Conservation (phyloP, 306 rosid species). For the Malus sieversii region DNA sequence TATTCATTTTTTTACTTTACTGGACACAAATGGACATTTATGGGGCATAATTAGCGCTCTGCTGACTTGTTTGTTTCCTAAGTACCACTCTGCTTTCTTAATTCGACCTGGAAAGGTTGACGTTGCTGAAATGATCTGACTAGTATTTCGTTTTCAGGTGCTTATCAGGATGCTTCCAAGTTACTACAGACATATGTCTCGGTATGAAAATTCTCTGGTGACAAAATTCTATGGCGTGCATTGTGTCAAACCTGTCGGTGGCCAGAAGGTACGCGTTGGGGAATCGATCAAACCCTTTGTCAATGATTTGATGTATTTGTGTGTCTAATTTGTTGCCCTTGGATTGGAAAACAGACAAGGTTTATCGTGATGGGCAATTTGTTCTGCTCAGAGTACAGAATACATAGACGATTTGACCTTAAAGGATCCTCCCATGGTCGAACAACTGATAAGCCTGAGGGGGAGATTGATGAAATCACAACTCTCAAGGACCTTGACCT, state of each 20-base stretch:
- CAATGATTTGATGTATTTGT: background rate
- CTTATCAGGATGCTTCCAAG: slow-evolving; percentile 90
- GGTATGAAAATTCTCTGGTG: slow-evolving; percentile 75
- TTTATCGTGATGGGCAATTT: slow-evolving; percentile 99
- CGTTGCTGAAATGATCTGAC: background rate
- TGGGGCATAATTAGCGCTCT: background rate
- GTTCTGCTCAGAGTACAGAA: slow-evolving; percentile 90
- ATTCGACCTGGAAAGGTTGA: background rate
- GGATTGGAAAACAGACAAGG: slow-evolving; percentile 57
- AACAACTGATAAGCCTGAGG: slow-evolving; percentile 64
- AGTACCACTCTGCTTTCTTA: background rate
- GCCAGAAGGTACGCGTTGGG: slow-evolving; percentile 61
- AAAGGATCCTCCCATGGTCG: slow-evolving; percentile 97
- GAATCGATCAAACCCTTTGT: background rate
- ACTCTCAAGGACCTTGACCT: slow-evolving; percentile 96
- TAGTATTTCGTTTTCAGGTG: slow-evolving; percentile 43
- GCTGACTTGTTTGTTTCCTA: background rate
- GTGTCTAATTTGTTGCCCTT: background rate
- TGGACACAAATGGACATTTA: background rate
- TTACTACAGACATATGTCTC: slow-evolving; percentile 60
- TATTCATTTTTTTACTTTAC: background rate
- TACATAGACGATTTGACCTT: slow-evolving; percentile 88
- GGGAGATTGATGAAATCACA: slow-evolving; percentile 93
- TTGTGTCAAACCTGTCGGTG: slow-evolving; percentile 92
- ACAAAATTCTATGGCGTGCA: slow-evolving; percentile 92